Percentiles rank a stretch among this genome's conserved stretches.
Conservation (phyloP, 2,329 filamentous ascomycete species). For the Phyllosticta paracitricarpa region DNA sequence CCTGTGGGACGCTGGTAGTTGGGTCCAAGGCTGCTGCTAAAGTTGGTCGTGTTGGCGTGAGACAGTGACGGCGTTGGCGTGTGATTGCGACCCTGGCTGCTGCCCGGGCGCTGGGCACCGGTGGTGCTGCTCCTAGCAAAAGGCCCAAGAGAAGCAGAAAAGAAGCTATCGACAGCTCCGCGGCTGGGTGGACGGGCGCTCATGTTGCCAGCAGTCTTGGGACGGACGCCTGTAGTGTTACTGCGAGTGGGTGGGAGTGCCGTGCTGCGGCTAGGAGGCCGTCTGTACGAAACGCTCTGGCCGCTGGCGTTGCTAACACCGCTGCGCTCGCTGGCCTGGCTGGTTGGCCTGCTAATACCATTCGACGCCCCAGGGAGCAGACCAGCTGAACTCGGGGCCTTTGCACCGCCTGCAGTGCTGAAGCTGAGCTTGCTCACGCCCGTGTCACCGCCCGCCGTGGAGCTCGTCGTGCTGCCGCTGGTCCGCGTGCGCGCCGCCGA, state of each 20-base stretch:
- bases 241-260: slow-evolving; percentile 2
- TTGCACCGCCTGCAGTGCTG: slow-evolving; percentile 13
- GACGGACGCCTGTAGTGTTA: background rate
- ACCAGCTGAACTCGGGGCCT: slow-evolving; percentile 25
- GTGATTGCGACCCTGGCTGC: slow-evolving; percentile 13
- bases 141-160: background rate
- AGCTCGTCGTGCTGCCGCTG: slow-evolving; percentile 41
- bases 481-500: slow-evolving; percentile 49
- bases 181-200: background rate
- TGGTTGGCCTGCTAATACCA: slow-evolving; percentile 54
- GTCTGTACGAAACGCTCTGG: background rate
- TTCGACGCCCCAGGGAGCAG: slow-evolving; percentile 17
- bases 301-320: slow-evolving; percentile 37
- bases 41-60: background rate
- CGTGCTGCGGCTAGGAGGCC: slow-evolving; percentile 3
- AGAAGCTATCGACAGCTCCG: background rate
- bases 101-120: slow-evolving; percentile 23
- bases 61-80: background rate
- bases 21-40: slow-evolving; percentile 1
- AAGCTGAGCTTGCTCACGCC: slow-evolving; percentile 17
- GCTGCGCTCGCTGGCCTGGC: slow-evolving; percentile 48
- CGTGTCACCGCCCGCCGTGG: slow-evolving; percentile 19
- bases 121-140: slow-evolving; percentile 1
- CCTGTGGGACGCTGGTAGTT: background rate
- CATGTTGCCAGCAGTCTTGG: background rate